Evolutionary conservation across 306 rosid species (phyloP), one percentile per base, ranked within the genome.

Genomic region (Dicorynia guianensis): DNA sequence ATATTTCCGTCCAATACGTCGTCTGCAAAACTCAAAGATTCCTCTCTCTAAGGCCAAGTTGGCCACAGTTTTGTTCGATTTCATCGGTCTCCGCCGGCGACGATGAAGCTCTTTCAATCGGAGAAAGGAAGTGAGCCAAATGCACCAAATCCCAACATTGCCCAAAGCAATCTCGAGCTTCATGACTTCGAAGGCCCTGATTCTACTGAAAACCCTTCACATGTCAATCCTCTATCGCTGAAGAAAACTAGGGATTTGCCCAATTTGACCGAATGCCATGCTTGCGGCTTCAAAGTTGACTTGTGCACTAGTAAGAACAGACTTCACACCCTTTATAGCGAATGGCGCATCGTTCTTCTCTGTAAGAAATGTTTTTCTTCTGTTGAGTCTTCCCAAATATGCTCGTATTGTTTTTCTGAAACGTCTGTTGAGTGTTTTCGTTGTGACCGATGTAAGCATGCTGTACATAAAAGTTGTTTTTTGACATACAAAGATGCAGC

Each of bases 291-390:
- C 77, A 79, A 90, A 35, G 67, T 82, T 34, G 97, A 89, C 69
- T 67, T 80, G 7, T 81, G 84, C 76, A 80, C 82, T 25, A 88
- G 92, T 74, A 87, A 81, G 77, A 86, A 78, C 46, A 76, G 57
- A 42, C 96, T 92, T 49, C 87, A 83, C 25, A 56, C 82, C 55
- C 88, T 92, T 34, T 85, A 80, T 82, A 92, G 97, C 73, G 92
- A 92, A 67, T 89, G 97, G 96, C 91, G 96, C 10, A 64, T 92
- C 20, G 93, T 92, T 81, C 93, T 92, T 49, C 87, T 92, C 39
- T 89, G 97, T 62, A 89, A 69, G 19, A 88, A 85, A 56, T 92
- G 97, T 63, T 81, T 84, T 42, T 39, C 76, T 33, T 77, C 79
- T 30, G 77, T 92, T 1, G 71, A 88, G 69, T 88, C 96, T 36